Conservation (phyloP, 148 eudicot genomes). For the Linanthus parryae region DNA sequence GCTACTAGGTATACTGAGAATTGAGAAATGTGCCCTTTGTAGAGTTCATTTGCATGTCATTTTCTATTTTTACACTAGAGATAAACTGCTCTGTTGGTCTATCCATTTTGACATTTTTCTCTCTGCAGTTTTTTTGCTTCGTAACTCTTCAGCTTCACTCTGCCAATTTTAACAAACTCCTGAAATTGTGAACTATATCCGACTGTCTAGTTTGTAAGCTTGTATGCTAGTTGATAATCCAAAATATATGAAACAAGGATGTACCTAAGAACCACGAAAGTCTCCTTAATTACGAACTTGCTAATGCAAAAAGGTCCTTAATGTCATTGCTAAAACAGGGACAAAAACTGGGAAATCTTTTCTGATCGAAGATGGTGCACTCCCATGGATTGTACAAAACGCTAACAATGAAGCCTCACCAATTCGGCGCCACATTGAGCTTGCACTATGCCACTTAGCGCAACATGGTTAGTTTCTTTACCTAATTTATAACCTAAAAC, state of each 20-base stretch:
- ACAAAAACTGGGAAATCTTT: slow-evolving; percentile 60
- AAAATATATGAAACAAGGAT: not conserved
- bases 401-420: slow-evolving; percentile 84
- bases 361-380: slow-evolving; percentile 77
- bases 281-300: too few relatives aligned
- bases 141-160: too few relatives aligned
- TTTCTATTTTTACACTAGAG: too few relatives aligned
- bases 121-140: too few relatives aligned
- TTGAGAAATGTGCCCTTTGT: too few relatives aligned
- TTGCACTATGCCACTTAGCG: slow-evolving; percentile 89
- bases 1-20: too few relatives aligned
- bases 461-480: slow-evolving; percentile 58
- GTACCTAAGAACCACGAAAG: too few relatives aligned
- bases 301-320: not conserved
- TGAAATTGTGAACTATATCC: not conserved
- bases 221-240: too few relatives aligned
- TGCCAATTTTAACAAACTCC: not conserved
- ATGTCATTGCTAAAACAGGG: slow-evolving; percentile 27
- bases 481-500: slow-evolving; percentile 1
- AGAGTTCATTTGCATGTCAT: too few relatives aligned
- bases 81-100: too few relatives aligned
- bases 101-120: too few relatives aligned
- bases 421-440: slow-evolving; percentile 81
- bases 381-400: slow-evolving; percentile 88
- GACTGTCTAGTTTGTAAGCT: too few relatives aligned